phyloP scores from a whole-genome alignment of 306 rosid species.

The Lathyrus oleraceus region DNA sequence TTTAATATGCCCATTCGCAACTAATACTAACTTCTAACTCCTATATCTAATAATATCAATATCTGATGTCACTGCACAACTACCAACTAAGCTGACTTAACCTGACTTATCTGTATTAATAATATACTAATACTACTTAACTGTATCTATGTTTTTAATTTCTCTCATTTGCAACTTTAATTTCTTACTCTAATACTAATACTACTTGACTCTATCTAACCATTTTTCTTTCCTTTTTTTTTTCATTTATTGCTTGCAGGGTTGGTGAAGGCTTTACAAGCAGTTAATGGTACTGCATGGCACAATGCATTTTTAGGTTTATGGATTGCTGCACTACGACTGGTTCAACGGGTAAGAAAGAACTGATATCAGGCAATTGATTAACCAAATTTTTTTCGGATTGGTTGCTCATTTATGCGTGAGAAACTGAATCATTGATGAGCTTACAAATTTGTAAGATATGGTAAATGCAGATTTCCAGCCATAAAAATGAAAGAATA shows the following conservation, averaged over 20 bases:
- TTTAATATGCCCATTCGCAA: background rate
- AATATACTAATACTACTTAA: too few species aligned
- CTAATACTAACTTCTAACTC: background rate
- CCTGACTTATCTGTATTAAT: too few species aligned
- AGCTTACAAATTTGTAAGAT: constrained; percentile 5
- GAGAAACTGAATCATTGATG: constrained; percentile 8
- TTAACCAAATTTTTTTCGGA: background rate
- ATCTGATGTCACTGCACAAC: too few species aligned
- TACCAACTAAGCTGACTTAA: too few species aligned
- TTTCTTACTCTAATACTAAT: too few species aligned
- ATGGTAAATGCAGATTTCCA: constrained; percentile 6
- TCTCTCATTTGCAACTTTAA: too few species aligned
- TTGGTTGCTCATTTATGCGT: background rate
- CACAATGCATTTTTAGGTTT: constrained; percentile 86
- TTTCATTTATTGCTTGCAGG: constrained; percentile 55
- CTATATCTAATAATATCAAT: too few species aligned
- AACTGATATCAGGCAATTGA: constrained; percentile 16
- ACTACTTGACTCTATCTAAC: too few species aligned
- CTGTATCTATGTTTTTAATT: too few species aligned
- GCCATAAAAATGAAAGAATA: constrained; percentile 9
- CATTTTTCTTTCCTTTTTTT: background rate
- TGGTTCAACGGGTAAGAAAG: constrained; percentile 87
- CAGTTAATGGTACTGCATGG: constrained; percentile 84
- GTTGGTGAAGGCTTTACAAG: constrained; percentile 76
- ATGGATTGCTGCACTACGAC: constrained; percentile 92